Conservation (phyloP, 139 green algal species). For the Ulvella scutata region DNA sequence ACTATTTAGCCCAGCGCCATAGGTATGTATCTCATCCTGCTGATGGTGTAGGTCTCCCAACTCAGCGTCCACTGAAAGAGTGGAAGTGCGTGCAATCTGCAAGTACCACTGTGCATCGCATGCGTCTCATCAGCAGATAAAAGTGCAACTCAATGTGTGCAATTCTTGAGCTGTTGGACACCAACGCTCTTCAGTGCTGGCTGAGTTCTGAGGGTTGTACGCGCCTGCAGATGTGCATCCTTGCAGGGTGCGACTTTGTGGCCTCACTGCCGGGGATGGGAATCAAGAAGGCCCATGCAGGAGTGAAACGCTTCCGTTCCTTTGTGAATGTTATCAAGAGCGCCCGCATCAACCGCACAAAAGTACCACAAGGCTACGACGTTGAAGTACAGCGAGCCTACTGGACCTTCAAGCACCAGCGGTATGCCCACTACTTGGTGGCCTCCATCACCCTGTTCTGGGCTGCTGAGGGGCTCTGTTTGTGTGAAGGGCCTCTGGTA, state of each 20-base stretch:
- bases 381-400: slow-evolving; percentile 65
- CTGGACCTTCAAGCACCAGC: slow-evolving; percentile 83
- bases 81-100: background rate
- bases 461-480: background rate
- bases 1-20: background rate
- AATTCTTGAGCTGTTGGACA: too few relatives aligned
- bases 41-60: background rate
- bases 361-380: slow-evolving; percentile 66
- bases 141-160: background rate
- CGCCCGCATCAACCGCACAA: slow-evolving; percentile 60
- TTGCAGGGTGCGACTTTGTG: slow-evolving; percentile 95
- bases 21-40: background rate
- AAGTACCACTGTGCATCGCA: background rate
- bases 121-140: background rate
- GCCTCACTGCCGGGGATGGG: slow-evolving; percentile 59
- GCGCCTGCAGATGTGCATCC: slow-evolving; percentile 82
- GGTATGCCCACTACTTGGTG: slow-evolving; percentile 3
- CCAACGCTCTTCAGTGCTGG: too few relatives aligned
- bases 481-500: background rate
- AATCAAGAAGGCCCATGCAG: slow-evolving; percentile 80
- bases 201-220: too few relatives aligned
- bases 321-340: slow-evolving; percentile 36
- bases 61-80: background rate
- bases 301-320: slow-evolving; percentile 18
- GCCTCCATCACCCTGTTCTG: background rate